Percentiles rank a stretch among this genome's conserved stretches.
Evolutionary conservation across 768 basidiomycete genomes (phyloP).

Genomic region (Collybiopsis luxurians): DNA sequence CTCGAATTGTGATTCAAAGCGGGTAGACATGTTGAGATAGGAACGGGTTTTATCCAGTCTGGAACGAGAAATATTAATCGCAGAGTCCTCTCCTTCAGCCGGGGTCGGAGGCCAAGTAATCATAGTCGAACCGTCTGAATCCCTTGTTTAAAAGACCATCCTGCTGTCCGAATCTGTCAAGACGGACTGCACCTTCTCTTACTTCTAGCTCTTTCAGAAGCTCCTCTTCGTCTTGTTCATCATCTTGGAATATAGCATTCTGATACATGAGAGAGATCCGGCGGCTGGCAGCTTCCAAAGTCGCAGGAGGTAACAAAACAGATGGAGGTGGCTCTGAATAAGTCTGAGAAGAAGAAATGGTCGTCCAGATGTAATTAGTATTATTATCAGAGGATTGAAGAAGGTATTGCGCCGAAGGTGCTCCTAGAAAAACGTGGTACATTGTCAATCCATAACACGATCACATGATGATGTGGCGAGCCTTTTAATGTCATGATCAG

Average conservation of each 20-base stretch:
- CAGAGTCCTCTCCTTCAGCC: conserved; percentile 13
- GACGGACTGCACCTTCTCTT: conserved; percentile 18
- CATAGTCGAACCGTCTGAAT: conserved; percentile 43
- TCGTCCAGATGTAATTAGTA: conserved; percentile 43
- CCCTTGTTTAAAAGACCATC: neutral
- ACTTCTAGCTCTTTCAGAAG: conserved; percentile 10
- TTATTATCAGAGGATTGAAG: conserved; percentile 23
- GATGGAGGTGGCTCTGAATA: neutral
- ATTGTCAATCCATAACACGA: conserved; percentile 14
- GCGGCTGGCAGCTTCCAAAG: conserved; percentile 64
- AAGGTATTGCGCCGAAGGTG: conserved; percentile 36
- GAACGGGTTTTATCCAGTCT: conserved; percentile 5
- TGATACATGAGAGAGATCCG: conserved; percentile 69
- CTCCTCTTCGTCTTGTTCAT: conserved; percentile 29
- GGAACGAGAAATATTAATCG: conserved; percentile 14
- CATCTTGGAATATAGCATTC: conserved; percentile 66
- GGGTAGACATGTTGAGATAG: conserved; percentile 12
- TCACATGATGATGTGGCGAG: neutral
- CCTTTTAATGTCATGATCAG: too few relatives aligned
- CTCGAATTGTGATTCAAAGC: conserved; percentile 19
- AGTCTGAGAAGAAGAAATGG: conserved; percentile 26
- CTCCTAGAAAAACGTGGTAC: conserved; percentile 56
- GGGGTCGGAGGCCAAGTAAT: conserved; percentile 60
- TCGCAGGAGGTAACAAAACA: conserved; percentile 37
- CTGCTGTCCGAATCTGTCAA: neutral